A percentile compares a stretch with the other conserved stretches of the same genome.
Conservation (phyloP, 208 protist genomes). For the Sergeia podlipaevii region DNA sequence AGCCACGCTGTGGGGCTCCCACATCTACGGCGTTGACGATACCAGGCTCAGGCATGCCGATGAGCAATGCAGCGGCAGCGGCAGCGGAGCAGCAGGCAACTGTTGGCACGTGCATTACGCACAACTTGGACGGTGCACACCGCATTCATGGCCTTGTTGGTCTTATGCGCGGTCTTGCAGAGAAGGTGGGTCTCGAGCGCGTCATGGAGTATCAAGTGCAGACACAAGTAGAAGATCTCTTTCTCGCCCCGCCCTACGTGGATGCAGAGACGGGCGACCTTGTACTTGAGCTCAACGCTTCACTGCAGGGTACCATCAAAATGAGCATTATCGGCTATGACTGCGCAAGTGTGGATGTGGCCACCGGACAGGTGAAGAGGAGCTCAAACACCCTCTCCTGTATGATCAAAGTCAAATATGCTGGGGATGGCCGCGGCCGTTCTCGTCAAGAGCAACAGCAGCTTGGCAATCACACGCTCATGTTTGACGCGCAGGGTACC, state of each 20-base stretch:
- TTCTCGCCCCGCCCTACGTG: conserved; percentile 30
- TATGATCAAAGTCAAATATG: conserved; percentile 19
- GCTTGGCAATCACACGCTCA: not conserved
- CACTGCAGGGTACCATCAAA: conserved; percentile 34
- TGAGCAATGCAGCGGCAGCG: not conserved
- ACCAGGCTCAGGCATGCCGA: not conserved
- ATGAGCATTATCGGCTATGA: conserved; percentile 42
- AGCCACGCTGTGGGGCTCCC: conserved; percentile 3
- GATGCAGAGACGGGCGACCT: conserved; percentile 36
- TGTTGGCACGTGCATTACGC: not conserved
- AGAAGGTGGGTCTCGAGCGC: conserved; percentile 57
- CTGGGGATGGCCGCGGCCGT: conserved; percentile 1
- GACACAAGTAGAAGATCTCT: conserved; percentile 26
- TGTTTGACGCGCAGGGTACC: too few relatives aligned
- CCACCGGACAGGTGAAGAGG: conserved; percentile 20
- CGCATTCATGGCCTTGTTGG: conserved; percentile 42
- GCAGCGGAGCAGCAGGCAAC: not conserved
- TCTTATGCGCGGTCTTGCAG: conserved; percentile 39
- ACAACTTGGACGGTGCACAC: conserved; percentile 12
- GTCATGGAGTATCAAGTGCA: conserved; percentile 63
- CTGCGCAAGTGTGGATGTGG: conserved; percentile 38
- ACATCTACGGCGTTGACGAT: not conserved
- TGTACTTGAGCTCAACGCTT: conserved; percentile 43
- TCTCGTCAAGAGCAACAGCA: not conserved
- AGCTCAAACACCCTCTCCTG: conserved; percentile 44